Evolutionary conservation across 164 flowering plant species (phyloP).

Genomic region (Euptelea pleiosperma): DNA sequence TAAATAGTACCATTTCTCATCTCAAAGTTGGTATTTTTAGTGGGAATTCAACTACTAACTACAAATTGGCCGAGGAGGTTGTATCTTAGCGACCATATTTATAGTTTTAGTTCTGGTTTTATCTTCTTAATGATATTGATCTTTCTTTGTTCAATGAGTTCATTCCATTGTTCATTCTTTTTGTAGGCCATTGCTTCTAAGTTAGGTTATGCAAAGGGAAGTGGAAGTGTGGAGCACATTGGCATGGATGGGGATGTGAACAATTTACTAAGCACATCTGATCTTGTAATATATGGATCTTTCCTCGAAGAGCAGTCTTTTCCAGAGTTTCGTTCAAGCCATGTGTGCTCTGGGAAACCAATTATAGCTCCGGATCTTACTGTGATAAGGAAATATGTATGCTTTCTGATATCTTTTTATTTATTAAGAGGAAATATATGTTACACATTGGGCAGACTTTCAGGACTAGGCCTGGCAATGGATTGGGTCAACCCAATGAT

Average conservation of each 20-base stretch:
- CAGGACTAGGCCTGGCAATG: too few relatives aligned
- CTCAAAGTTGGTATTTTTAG: conserved; percentile 57
- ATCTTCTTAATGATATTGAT: conserved; percentile 3
- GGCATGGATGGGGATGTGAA: conserved; percentile 46
- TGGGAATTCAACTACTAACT: conserved; percentile 52
- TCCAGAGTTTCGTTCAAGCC: conserved; percentile 72
- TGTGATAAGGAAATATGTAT: conserved; percentile 75
- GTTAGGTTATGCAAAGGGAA: conserved; percentile 60
- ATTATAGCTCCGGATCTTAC: conserved; percentile 80
- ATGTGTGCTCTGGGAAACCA: conserved; percentile 84
- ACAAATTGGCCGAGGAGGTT: conserved; percentile 77
- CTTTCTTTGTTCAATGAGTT: background rate
- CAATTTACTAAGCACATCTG: conserved; percentile 39
- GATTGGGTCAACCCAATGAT: too few relatives aligned
- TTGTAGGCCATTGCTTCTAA: conserved; percentile 65
- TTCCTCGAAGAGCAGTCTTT: conserved; percentile 87
- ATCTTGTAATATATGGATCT: conserved; percentile 87
- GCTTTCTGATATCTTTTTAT: conserved; percentile 20
- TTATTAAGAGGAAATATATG: background rate
- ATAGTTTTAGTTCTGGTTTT: conserved; percentile 1
- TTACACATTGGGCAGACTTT: background rate
- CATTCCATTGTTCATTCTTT: conserved; percentile 4
- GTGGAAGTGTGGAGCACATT: conserved; percentile 53
- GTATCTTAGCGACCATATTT: background rate
- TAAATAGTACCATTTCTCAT: conserved; percentile 34